Percentiles rank a stretch among this genome's conserved stretches.
phyloP scores from a whole-genome alignment of 306 rosid species.

The Psophocarpus tetragonolobus region DNA sequence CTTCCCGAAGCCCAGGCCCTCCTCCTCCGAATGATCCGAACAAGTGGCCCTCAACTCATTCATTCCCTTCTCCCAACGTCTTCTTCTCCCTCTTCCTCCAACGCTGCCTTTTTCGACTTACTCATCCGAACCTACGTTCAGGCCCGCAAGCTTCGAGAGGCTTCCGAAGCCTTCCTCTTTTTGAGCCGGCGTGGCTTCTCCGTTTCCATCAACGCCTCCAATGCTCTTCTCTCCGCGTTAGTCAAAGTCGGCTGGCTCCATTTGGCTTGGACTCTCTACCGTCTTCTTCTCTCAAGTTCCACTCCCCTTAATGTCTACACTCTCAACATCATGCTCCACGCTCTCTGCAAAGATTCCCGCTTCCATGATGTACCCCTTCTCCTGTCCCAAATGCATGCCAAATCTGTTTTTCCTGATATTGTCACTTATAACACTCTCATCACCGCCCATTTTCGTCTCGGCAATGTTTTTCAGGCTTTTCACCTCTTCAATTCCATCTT shows the following conservation, averaged over 20 bases:
- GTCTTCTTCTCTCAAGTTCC: conserved; percentile 55
- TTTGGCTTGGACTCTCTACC: conserved; percentile 72
- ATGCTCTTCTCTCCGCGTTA: conserved; percentile 78
- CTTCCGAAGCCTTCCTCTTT: conserved; percentile 61
- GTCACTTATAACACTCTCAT: conserved; percentile 84
- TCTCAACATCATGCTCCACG: conserved; percentile 89
- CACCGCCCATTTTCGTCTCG: conserved; percentile 66
- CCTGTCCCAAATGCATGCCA: conserved; percentile 61
- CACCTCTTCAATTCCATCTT: conserved; percentile 50
- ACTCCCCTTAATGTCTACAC: conserved; percentile 63
- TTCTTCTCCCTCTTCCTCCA: background rate
- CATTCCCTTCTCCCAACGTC: conserved; percentile 46
- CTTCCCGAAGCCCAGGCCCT: conserved; percentile 73
- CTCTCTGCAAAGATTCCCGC: conserved; percentile 70
- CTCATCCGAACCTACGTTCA: conserved; percentile 85
- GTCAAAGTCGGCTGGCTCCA: conserved; percentile 85
- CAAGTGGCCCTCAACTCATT: conserved; percentile 62
- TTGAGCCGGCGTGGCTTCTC: conserved; percentile 52
- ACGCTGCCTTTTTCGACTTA: conserved; percentile 56
- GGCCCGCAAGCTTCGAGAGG: conserved; percentile 83
- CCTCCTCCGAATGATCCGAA: conserved; percentile 70
- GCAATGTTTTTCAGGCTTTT: conserved; percentile 62
- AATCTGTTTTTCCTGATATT: conserved; percentile 59
- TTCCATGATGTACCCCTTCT: conserved; percentile 50
- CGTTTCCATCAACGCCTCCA: conserved; percentile 71